Conservation (phyloP, 192 early-diverging fungal genomes). For the Umbelopsis sp. region DNA sequence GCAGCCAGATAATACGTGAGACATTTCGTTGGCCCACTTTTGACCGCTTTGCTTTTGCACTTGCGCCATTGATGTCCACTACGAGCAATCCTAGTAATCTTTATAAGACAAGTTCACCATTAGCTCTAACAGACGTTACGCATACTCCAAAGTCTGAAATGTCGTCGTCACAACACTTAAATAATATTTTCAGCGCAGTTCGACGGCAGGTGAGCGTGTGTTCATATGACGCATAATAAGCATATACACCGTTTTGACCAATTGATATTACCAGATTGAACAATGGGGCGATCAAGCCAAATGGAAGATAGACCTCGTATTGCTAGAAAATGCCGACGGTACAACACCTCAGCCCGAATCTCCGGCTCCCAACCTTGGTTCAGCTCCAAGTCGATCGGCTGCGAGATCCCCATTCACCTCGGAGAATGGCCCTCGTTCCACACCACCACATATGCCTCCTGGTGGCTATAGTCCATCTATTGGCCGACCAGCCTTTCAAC, state of each 20-base stretch:
- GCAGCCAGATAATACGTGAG: no score
- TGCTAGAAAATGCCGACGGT: slow-evolving; percentile 28
- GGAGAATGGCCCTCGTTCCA: slow-evolving; percentile 11
- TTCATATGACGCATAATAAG: not conserved
- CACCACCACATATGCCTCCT: not conserved
- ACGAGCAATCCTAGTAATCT: not conserved
- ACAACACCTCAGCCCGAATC: not conserved
- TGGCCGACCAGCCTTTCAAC: slow-evolving; percentile 1
- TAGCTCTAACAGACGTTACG: not conserved
- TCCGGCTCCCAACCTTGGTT: slow-evolving; percentile 2
- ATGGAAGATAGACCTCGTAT: slow-evolving; percentile 36
- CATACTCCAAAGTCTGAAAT: not conserved
- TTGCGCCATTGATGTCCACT: not conserved
- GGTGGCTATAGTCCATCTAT: not conserved
- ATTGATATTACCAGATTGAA: slow-evolving; percentile 27
- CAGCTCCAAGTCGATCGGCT: not conserved
- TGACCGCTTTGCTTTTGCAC: not conserved
- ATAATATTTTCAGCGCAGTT: slow-evolving; percentile 16
- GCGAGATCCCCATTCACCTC: slow-evolving; percentile 9
- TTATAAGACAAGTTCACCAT: not conserved
- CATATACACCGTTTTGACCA: not conserved
- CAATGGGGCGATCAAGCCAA: slow-evolving; percentile 39
- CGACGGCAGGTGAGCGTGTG: not conserved
- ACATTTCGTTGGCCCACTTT: not conserved
- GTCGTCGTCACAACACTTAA: slow-evolving; percentile 20